Conservation (phyloP, 345 rosid species). For the Laguncularia racemosa region DNA sequence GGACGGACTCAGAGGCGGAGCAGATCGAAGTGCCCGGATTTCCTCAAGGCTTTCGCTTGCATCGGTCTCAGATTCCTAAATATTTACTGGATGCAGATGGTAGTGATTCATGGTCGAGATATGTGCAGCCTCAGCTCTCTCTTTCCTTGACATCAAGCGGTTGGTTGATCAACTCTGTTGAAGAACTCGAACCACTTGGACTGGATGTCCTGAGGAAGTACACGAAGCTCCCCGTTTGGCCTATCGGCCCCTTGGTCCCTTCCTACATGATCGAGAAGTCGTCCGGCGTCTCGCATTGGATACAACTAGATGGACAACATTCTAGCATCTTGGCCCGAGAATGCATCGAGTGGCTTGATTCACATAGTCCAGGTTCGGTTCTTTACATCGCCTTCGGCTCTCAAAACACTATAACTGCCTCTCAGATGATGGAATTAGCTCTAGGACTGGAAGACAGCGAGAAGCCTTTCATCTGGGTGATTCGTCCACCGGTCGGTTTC, state of each 20-base stretch:
- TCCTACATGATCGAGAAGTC: conserved; percentile 9
- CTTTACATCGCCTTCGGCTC: conserved; percentile 46
- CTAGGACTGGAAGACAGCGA: conserved; percentile 31
- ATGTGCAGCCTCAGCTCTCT: conserved; percentile 24
- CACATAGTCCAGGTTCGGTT: conserved; percentile 22
- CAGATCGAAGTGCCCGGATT: conserved; percentile 37
- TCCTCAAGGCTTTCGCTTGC: conserved; percentile 31
- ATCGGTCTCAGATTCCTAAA: conserved; percentile 26
- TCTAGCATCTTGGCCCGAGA: conserved; percentile 23
- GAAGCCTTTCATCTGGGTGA: conserved; percentile 43
- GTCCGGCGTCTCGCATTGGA: not conserved
- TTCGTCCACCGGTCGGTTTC: conserved; percentile 40
- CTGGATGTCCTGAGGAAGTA: conserved; percentile 23
- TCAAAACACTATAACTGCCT: conserved; percentile 29
- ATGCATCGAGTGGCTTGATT: conserved; percentile 33
- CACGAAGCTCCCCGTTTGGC: conserved; percentile 32
- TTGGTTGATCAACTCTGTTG: no score
- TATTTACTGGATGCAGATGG: conserved; percentile 31
- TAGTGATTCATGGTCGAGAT: conserved; percentile 35
- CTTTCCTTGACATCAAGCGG: no score
- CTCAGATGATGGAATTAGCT: conserved; percentile 43
- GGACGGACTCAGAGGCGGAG: conserved; percentile 11
- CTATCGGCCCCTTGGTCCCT: conserved; percentile 41
- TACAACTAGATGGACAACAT: conserved; percentile 14
- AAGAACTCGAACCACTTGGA: conserved; percentile 31